These are phyloP conservation scores for Penstemon davidsonii DNA, from an alignment of 257 asterid genomes.

Conservation along the genomic window DNA sequence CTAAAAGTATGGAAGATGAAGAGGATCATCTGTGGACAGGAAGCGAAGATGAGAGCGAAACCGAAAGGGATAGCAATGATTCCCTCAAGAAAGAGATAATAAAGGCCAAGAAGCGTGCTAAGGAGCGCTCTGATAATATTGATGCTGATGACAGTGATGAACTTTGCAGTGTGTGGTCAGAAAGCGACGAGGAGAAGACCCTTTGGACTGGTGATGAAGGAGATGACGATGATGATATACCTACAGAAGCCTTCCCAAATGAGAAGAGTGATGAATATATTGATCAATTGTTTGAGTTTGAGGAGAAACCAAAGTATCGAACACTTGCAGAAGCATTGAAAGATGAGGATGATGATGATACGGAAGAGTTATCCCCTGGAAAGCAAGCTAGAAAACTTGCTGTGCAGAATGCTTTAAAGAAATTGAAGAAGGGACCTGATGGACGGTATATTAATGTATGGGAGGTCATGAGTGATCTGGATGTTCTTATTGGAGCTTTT, in stretches of 20 bases:
- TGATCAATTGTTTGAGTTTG: slow-evolving; percentile 77
- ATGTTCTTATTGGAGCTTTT: slow-evolving; percentile 81
- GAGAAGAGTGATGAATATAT: slow-evolving; percentile 72
- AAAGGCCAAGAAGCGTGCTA: slow-evolving; percentile 73
- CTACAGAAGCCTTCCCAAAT: slow-evolving; percentile 70
- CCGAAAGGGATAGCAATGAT: slow-evolving; percentile 42
- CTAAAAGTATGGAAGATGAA: slow-evolving; percentile 78
- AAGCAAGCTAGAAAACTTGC: slow-evolving; percentile 84
- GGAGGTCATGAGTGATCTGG: slow-evolving; percentile 97
- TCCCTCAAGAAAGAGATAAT: slow-evolving; percentile 69
- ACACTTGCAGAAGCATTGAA: slow-evolving; percentile 73
- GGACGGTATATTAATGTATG: slow-evolving; percentile 87
- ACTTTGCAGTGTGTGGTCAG: slow-evolving; percentile 67
- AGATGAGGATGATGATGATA: slow-evolving; percentile 78
- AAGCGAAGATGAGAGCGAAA: slow-evolving; percentile 71
- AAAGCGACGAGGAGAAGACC: slow-evolving; percentile 77
- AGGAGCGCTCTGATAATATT: slow-evolving; percentile 48
- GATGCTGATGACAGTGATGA: slow-evolving; percentile 95
- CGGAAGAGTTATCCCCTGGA: slow-evolving; percentile 83
- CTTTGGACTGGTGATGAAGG: slow-evolving; percentile 90
- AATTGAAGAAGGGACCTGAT: slow-evolving; percentile 86
- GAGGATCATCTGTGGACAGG: slow-evolving; percentile 92
- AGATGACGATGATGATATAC: slow-evolving; percentile 72
- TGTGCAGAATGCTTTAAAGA: slow-evolving; percentile 84
- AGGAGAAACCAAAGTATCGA: slow-evolving; percentile 70